Conservation (phyloP, 2,329 filamentous ascomycete genomes). For the Purpureocillium lavendulum region DNA sequence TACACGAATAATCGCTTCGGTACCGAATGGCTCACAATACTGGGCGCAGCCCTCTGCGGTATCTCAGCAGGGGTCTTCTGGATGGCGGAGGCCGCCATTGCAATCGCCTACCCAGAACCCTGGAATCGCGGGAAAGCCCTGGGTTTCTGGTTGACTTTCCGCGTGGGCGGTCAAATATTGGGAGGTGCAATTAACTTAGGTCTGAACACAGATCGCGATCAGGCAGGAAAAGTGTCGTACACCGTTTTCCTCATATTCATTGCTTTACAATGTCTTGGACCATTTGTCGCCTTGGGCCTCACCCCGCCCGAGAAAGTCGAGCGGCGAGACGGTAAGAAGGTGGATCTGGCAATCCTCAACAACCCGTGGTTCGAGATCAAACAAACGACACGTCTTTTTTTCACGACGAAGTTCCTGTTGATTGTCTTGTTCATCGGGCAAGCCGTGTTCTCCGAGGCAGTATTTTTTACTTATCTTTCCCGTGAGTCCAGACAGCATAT, state of each 20-base stretch:
- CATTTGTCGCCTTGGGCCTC: conserved; percentile 55
- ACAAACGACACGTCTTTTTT: conserved; percentile 48
- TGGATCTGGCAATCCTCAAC: conserved; percentile 49
- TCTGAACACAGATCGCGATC: conserved; percentile 47
- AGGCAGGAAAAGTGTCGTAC: conserved; percentile 59
- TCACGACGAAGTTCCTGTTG: conserved; percentile 53
- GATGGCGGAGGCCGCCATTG: conserved; percentile 68
- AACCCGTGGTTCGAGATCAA: conserved; percentile 52
- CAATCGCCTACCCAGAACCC: conserved; percentile 63
- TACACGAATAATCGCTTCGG: conserved; percentile 67
- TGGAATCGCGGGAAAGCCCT: conserved; percentile 57
- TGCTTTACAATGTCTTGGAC: conserved; percentile 56
- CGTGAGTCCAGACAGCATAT: conserved; percentile 7
- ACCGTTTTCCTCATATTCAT: conserved; percentile 64
- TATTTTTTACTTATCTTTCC: conserved; percentile 60
- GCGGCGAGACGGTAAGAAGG: conserved; percentile 54
- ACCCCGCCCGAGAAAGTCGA: conserved; percentile 54
- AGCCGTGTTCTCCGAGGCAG: conserved; percentile 62
- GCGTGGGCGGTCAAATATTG: conserved; percentile 57
- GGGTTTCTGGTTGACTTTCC: conserved; percentile 57
- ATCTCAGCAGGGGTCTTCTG: conserved; percentile 67
- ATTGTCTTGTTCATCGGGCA: conserved; percentile 62
- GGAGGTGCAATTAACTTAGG: conserved; percentile 66
- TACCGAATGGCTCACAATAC: conserved; percentile 57
- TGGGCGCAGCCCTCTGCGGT: conserved; percentile 62